Evolutionary conservation across 495 filamentous ascomycete genomes (phyloP).

Genomic region (Penicillium verhagenii): DNA sequence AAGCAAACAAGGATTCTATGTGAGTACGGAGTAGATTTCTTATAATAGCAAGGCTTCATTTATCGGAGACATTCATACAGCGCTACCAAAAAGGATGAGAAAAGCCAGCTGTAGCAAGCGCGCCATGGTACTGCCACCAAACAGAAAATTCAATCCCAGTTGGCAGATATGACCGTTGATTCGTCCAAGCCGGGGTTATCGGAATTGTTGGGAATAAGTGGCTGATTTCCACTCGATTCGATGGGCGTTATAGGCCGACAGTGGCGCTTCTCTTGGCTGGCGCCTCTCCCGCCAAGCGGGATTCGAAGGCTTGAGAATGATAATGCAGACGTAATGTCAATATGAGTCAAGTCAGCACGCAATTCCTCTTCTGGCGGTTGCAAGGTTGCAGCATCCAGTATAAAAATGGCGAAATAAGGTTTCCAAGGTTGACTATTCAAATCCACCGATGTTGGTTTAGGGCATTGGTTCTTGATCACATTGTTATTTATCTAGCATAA

Average conservation of each 20-base stretch:
- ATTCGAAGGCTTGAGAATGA: conserved; percentile 3
- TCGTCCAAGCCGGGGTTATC: conserved; percentile 7
- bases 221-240: background rate
- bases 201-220: conserved; percentile 8
- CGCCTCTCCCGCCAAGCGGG: conserved; percentile 25
- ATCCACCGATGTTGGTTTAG: too few relatives aligned
- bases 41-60: background rate
- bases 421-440: too few relatives aligned
- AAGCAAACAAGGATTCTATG: background rate
- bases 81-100: background rate
- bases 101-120: conserved; percentile 1
- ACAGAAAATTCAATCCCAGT: background rate
- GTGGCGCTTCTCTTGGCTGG: conserved; percentile 16
- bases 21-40: background rate
- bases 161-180: background rate
- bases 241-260: background rate
- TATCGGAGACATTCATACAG: background rate
- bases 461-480: too few relatives aligned
- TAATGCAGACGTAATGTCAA: background rate
- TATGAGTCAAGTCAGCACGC: background rate
- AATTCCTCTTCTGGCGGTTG: background rate
- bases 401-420: background rate
- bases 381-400: background rate
- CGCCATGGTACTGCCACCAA: conserved; percentile 9
- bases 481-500: too few relatives aligned